Evolutionary conservation across 116 monocot genomes (phyloP).

Genomic region (Cymodocea nodosa): DNA sequence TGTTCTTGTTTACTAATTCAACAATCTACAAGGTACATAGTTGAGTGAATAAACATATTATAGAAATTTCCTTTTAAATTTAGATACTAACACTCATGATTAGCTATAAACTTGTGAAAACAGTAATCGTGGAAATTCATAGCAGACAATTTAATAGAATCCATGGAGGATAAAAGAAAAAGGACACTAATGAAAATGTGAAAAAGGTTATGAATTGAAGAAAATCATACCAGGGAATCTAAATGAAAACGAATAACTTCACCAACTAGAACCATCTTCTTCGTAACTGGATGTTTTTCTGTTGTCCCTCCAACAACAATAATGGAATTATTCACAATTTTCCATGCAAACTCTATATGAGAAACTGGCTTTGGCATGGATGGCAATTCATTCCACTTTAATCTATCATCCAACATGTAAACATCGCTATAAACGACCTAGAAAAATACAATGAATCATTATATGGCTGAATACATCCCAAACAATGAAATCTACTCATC

Average conservation of each 20-base stretch:
- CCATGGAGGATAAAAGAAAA: not conserved
- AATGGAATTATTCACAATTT: slow-evolving; percentile 85
- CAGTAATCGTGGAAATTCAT: too few relatives aligned
- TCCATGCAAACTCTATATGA: slow-evolving; percentile 98
- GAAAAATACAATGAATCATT: not conserved
- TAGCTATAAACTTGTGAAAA: too few relatives aligned
- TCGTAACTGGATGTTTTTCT: slow-evolving; percentile 87
- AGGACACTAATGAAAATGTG: not conserved
- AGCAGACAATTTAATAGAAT: too few relatives aligned
- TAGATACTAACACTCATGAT: too few relatives aligned
- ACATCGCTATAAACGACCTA: slow-evolving; percentile 81
- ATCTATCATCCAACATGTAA: slow-evolving; percentile 80
- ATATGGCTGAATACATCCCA: not conserved
- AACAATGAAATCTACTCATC: not conserved
- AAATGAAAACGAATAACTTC: slow-evolving; percentile 73
- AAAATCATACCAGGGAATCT: slow-evolving; percentile 46
- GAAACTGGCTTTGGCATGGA: slow-evolving; percentile 97
- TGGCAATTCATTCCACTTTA: slow-evolving; percentile 71
- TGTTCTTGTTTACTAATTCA: too few relatives aligned
- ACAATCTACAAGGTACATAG: too few relatives aligned
- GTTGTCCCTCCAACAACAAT: slow-evolving; percentile 88
- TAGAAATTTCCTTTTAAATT: too few relatives aligned
- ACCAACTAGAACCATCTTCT: slow-evolving; percentile 89
- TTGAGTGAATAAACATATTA: too few relatives aligned
- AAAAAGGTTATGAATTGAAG: not conserved